Base-by-base conservation (phyloP, 2,329 filamentous ascomycete genomes). In the Monosporascus sp. region DNA sequence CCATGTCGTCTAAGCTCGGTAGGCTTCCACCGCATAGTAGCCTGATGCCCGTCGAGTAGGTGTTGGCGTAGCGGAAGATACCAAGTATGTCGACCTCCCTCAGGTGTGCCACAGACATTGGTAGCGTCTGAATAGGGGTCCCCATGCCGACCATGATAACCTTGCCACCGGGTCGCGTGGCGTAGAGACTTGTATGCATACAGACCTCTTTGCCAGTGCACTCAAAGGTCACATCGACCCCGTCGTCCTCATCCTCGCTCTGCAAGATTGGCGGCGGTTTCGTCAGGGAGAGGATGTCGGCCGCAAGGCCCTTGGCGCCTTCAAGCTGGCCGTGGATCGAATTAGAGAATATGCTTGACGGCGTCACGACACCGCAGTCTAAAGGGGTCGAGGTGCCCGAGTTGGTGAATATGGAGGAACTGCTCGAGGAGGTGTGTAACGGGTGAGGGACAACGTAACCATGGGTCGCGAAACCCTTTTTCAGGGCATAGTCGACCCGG, bases 131-230 rank as follows among this genome's bases (percentile, higher is more conserved):
- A 43, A 90, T 80, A 0, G 88, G 87, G 3, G 84, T 88, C 48
- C 88, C 88, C 88, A 91, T 91, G 48, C 88, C 88, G 16, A 91
- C 86, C 72, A 91, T 84, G 65, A 91, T 78, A 49, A 91, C 78
- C 62, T 85, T 86, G 19, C 88, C 88, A 26, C 88, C 88, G 0
- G 87, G 78, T 54, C 78, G 78, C 9, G 87, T 85, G 3, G 85
- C 85, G 60, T 87, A 91, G 20, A 91, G 81, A n/a, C 83, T 80
- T 2, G 86, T 86, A 66, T 90, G 87, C 72, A 89, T 85, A 66
- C 87, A 90, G 0, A 81, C 77, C 57, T 88, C 86, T 56, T 90
- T 88, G 27, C 88, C 88, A 0, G 88, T 91, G 65, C 87, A 91
- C 69, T 91, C 88, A 58, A 91, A 91, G 0, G 86, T 82, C 5